These are phyloP conservation scores for Akanthomyces uredinophilus DNA, from an alignment of 2,329 filamentous ascomycete species.

Conservation along the genomic window DNA sequence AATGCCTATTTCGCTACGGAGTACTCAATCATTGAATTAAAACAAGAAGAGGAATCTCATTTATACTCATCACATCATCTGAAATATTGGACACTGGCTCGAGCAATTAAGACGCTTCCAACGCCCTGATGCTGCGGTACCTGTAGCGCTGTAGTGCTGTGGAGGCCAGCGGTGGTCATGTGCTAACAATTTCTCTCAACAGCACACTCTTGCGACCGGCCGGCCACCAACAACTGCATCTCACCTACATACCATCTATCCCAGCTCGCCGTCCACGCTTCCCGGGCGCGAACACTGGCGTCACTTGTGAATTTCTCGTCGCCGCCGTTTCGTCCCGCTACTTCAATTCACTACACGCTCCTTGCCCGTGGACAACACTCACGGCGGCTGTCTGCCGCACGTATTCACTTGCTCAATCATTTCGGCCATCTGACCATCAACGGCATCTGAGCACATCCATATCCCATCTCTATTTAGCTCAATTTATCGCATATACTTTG, in stretches of 20 bases:
- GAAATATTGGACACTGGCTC: no score
- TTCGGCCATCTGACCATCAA: neutral
- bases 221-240: neutral
- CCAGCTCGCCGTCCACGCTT: neutral
- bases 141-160: neutral
- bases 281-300: neutral
- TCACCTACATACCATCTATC: neutral
- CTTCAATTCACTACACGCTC: neutral
- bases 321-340: neutral
- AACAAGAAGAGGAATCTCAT: no score
- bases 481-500: neutral
- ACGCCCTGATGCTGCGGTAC: conserved; percentile 7
- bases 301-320: neutral
- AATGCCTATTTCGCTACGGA: no score
- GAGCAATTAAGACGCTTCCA: neutral
- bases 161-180: neutral
- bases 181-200: conserved; percentile 12
- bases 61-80: neutral
- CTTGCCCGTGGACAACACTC: neutral
- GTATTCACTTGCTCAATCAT: neutral
- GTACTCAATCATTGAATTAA: no score
- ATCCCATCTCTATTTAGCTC: neutral
- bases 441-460: neutral
- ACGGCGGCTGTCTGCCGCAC: conserved; percentile 8
- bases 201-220: neutral